Percentiles rank a stretch among this genome's conserved stretches.
These are phyloP conservation scores for Colletotrichum phormii DNA, from an alignment of 2,329 filamentous ascomycete genomes.

Conservation along the genomic window DNA sequence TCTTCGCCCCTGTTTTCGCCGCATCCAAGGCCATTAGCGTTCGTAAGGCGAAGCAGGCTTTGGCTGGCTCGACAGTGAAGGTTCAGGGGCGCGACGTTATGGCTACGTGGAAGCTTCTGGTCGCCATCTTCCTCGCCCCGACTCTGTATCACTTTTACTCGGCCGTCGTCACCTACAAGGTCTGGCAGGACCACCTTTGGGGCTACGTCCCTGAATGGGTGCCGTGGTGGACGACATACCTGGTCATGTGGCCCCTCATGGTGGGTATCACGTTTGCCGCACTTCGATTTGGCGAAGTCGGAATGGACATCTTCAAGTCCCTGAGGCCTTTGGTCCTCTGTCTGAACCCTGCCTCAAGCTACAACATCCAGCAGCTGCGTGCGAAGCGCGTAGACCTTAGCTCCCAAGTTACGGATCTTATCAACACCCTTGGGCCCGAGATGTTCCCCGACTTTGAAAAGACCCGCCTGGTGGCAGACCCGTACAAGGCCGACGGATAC, in stretches of 20 bases:
- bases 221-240: slow-evolving; percentile 80
- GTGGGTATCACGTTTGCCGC: slow-evolving; percentile 91
- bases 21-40: slow-evolving; percentile 85
- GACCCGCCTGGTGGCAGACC: slow-evolving; percentile 74
- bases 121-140: slow-evolving; percentile 86
- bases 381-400: slow-evolving; percentile 79
- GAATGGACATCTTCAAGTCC: slow-evolving; percentile 98
- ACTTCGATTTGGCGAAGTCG: slow-evolving; percentile 95
- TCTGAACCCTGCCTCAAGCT: slow-evolving; percentile 85
- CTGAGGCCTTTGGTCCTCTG: slow-evolving; percentile 88
- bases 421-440: slow-evolving; percentile 95
- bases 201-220: slow-evolving; percentile 85
- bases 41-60: slow-evolving; percentile 83
- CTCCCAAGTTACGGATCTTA: slow-evolving; percentile 86
- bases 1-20: slow-evolving; percentile 91
- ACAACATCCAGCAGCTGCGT: slow-evolving; percentile 84
- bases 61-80: slow-evolving; percentile 89
- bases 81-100: slow-evolving; percentile 90
- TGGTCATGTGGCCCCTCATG: slow-evolving; percentile 83
- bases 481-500: slow-evolving; percentile 53
- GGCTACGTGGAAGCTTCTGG: slow-evolving; percentile 92
- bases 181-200: slow-evolving; percentile 83
- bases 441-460: slow-evolving; percentile 97
- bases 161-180: slow-evolving; percentile 78
- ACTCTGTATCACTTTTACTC: slow-evolving; percentile 87